Percentiles rank a stretch among this genome's conserved stretches.
Evolutionary conservation across 192 early-diverging fungal genomes (phyloP).

Genomic region (Podila verticillata): DNA sequence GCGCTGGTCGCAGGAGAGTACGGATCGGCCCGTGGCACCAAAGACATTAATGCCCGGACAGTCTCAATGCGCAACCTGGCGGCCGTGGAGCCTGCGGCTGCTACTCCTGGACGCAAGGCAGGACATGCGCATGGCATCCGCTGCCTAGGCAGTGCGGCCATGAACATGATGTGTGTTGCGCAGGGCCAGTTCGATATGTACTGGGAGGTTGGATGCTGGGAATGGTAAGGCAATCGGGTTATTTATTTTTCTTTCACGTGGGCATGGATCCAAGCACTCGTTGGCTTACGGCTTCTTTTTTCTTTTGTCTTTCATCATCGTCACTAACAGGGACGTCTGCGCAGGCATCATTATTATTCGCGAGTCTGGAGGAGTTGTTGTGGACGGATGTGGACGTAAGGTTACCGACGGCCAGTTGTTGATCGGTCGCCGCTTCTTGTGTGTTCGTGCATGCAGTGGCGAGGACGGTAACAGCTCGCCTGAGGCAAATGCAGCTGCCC

Average conservation of each 20-base stretch:
- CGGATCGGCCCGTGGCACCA: constrained; percentile 73
- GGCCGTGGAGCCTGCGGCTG: constrained; percentile 52
- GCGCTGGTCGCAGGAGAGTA: constrained; percentile 88
- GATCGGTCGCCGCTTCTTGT: constrained; percentile 64
- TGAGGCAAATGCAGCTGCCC: constrained; percentile 45
- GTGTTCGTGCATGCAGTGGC: constrained; percentile 55
- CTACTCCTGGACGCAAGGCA: constrained; percentile 49
- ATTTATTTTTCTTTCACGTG: background rate
- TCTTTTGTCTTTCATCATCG: constrained; percentile 12
- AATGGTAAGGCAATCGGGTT: constrained; percentile 51
- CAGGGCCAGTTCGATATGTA: constrained; percentile 87
- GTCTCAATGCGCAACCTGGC: constrained; percentile 74
- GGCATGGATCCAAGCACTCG: too few species aligned
- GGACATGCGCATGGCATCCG: constrained; percentile 78
- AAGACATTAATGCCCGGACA: constrained; percentile 73
- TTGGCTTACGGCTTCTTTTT: background rate
- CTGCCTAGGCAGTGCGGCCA: constrained; percentile 77
- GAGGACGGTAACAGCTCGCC: constrained; percentile 40
- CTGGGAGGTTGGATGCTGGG: constrained; percentile 90
- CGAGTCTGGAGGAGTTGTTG: constrained; percentile 86
- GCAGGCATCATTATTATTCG: constrained; percentile 85
- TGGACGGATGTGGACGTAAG: constrained; percentile 60
- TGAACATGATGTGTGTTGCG: constrained; percentile 83
- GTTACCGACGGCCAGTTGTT: constrained; percentile 49
- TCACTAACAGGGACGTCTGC: constrained; percentile 84